Evolutionary conservation across 345 rosid genomes (phyloP).

Genomic region (Linum trigynum): DNA sequence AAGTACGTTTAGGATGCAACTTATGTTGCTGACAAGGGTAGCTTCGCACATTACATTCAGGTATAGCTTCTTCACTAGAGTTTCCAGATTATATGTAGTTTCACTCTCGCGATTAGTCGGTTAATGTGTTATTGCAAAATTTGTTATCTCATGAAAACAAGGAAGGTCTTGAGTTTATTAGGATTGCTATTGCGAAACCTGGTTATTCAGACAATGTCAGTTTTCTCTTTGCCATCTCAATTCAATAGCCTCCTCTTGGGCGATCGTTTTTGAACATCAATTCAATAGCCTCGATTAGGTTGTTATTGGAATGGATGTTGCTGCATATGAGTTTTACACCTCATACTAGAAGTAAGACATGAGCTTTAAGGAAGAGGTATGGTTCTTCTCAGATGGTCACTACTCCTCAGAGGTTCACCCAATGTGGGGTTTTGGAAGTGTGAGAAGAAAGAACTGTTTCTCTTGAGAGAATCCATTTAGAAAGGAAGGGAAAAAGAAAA

Average conservation of each 20-base stretch:
- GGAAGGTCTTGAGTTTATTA: constrained; percentile 59
- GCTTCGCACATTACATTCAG: constrained; percentile 58
- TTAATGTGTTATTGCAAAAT: background rate
- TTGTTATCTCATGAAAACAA: constrained; percentile 43
- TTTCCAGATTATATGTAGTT: background rate
- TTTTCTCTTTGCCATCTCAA: background rate
- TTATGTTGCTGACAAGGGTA: constrained; percentile 58
- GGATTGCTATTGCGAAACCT: constrained; percentile 56
- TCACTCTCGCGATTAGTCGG: background rate
- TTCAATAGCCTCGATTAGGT: constrained; percentile 32
- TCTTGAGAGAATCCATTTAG: too few relatives aligned
- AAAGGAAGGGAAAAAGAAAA: too few relatives aligned
- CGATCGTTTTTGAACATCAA: background rate
- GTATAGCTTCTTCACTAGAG: constrained; percentile 11
- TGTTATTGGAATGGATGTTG: constrained; percentile 69
- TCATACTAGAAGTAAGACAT: constrained; percentile 44
- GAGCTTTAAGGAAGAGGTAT: constrained; percentile 30
- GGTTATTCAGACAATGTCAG: constrained; percentile 52
- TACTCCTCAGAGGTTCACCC: too few relatives aligned
- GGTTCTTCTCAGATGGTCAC: background rate
- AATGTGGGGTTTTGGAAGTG: too few relatives aligned
- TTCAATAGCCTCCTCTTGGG: background rate
- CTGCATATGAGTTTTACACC: constrained; percentile 62
- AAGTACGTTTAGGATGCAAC: constrained; percentile 62
- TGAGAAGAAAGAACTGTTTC: too few relatives aligned